Evolutionary conservation across 1,139 yeast species (phyloP), one percentile per base, ranked within the genome.

Genomic region (Blastobotrys malaysiensis): DNA sequence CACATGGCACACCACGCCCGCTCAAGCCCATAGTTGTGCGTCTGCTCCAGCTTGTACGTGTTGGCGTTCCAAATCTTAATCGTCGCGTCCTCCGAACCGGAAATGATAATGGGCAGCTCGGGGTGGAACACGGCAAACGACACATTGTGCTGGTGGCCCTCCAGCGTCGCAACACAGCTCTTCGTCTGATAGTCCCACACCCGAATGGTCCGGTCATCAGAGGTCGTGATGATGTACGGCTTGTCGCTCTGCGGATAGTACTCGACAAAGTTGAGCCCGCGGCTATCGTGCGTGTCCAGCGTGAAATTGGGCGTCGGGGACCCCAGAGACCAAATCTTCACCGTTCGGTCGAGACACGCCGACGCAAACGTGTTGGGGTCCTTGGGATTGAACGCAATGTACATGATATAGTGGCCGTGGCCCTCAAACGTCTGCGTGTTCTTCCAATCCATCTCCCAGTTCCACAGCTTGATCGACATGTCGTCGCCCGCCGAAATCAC

Each of bases 171-270:
- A 53, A 93, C 96, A 69, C 95, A 86, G 5, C 96, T 83, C 75
- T 95, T 93, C 49, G 98, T 90, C 77, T 93, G 99, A 68, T 93
- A 93, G 73, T 93, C 99, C 97, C 98, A 93, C 52, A 95, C 80
- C 66, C 88, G 88, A 61, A 91, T 84, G 1, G 97, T 84, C 62
- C 85, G 81, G 73, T 93, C 99, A 73, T 95, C 99, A 24, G 96
- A 87, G 11, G 97, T 78, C 2, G 99, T 91, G 63, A 93, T 85
- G 65, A 93, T 76, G 71, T 93, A 93, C 49, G 99, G 99, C 73
- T 93, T 93, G 74, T 93, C 99, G 55, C 96, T 87, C 64, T 88
- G 91, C 20, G 99, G 99, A 69, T 93, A 93, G 73, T 91, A 93
- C 70, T 91, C 97, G 58, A 93, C 98, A 71, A 81, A 93, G 72